A percentile compares a stretch with the other conserved stretches of the same genome.
These are phyloP conservation scores for Boletus bicolor DNA, from an alignment of 768 basidiomycete species.

Conservation along the genomic window DNA sequence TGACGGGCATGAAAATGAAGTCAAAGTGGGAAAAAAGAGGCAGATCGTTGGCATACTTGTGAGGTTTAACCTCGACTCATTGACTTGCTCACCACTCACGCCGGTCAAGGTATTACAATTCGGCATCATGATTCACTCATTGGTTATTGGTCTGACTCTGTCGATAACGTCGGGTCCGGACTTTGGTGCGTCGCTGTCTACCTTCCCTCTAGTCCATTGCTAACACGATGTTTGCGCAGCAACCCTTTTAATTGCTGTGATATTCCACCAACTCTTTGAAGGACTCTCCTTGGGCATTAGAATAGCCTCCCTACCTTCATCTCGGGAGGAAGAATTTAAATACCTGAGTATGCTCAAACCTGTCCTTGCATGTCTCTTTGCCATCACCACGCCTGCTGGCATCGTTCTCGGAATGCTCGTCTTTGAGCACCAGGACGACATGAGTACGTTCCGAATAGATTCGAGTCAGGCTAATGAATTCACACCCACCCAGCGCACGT, in stretches of 20 bases:
- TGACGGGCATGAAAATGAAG: conserved; percentile 17
- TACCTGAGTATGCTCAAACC: conserved; percentile 42
- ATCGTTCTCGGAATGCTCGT: conserved; percentile 56
- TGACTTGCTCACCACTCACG: not conserved
- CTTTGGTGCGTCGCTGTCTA: conserved; percentile 51
- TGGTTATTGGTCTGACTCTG: conserved; percentile 77
- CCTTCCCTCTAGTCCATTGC: not conserved
- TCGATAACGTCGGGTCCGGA: conserved; percentile 66
- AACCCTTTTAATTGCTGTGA: conserved; percentile 67
- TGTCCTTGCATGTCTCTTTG: conserved; percentile 59
- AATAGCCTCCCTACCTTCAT: conserved; percentile 62
- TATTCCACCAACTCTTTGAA: conserved; percentile 84
- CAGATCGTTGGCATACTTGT: conserved; percentile 78
- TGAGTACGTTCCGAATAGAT: conserved; percentile 16
- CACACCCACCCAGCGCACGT: conserved; percentile 37
- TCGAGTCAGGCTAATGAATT: not conserved
- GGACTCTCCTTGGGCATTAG: conserved; percentile 81
- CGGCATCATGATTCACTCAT: conserved; percentile 81
- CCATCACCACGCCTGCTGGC: conserved; percentile 69
- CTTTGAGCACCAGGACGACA: conserved; percentile 36
- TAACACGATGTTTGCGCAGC: conserved; percentile 37
- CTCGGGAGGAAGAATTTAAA: conserved; percentile 18
- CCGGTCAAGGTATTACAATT: conserved; percentile 65
- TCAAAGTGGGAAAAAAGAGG: conserved; percentile 48
- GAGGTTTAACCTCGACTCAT: not conserved